phyloP scores from a whole-genome alignment of 305 asterid species.

The Fraxinus dipetala region DNA sequence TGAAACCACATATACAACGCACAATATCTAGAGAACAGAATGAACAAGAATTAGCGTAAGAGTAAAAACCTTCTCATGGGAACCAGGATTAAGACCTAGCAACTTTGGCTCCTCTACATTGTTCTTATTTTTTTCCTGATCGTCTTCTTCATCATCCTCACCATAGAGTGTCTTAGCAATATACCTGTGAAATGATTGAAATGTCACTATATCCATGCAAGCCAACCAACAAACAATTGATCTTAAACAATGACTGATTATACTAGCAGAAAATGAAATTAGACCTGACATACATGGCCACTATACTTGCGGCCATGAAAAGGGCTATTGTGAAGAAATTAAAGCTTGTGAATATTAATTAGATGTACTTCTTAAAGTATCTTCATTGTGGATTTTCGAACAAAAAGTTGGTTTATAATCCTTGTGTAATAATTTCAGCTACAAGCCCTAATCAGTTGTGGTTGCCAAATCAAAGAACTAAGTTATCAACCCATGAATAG shows the following conservation, averaged over 20 bases:
- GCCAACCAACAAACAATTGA: not conserved
- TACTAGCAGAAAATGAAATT: not conserved
- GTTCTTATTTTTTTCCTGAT: conserved; percentile 35
- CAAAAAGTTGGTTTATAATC: not conserved
- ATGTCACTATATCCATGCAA: conserved; percentile 13
- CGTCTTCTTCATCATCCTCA: conserved; percentile 60
- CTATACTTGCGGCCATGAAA: not conserved
- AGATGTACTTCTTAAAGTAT: not conserved
- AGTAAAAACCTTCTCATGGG: conserved; percentile 63
- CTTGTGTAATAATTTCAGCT: not conserved
- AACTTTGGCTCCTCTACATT: conserved; percentile 60
- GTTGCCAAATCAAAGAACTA: not conserved
- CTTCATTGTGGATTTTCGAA: not conserved
- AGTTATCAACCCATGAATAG: not conserved
- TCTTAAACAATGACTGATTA: not conserved
- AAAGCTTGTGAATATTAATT: not conserved
- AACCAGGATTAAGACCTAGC: conserved; percentile 69
- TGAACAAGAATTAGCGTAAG: conserved; percentile 4
- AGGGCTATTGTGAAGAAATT: not conserved
- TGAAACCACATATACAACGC: conserved; percentile 3
- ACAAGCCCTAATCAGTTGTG: not conserved
- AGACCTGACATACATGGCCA: not conserved
- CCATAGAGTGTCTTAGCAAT: conserved; percentile 76
- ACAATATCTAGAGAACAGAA: conserved; percentile 10
- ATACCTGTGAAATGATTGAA: conserved; percentile 47